These are phyloP conservation scores for Rickenella mellea DNA, from an alignment of 768 basidiomycete species.

Conservation along the genomic window DNA sequence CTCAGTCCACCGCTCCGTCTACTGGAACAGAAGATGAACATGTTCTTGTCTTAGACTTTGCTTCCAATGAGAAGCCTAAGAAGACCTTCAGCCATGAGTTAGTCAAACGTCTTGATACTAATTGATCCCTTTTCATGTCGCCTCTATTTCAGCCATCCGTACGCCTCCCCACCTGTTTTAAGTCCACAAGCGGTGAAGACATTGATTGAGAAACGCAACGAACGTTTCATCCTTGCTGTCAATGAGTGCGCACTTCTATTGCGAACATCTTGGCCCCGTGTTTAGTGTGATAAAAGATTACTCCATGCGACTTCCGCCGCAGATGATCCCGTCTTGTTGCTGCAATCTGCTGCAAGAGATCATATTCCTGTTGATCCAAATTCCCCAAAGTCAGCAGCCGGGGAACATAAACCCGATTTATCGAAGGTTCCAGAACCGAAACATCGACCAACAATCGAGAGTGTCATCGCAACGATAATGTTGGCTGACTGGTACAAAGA, in stretches of 20 bases:
- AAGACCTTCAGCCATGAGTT: constrained; percentile 15
- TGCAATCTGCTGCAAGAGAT: constrained; percentile 58
- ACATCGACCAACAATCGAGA: constrained; percentile 47
- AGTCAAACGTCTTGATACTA: neutral
- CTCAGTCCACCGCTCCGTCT: constrained; percentile 9
- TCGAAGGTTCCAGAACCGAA: constrained; percentile 28
- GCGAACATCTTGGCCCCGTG: neutral
- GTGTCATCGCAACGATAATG: constrained; percentile 48
- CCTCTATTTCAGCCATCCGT: constrained; percentile 10
- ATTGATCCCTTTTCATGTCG: neutral
- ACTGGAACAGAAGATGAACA: constrained; percentile 31
- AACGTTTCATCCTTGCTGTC: constrained; percentile 52
- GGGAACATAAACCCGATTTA: constrained; percentile 7
- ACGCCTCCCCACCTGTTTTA: constrained; percentile 30
- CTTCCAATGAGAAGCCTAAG: constrained; percentile 30
- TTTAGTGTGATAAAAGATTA: constrained; percentile 32
- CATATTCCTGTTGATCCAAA: constrained; percentile 63
- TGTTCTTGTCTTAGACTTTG: constrained; percentile 43
- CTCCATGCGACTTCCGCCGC: constrained; percentile 37
- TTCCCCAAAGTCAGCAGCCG: constrained; percentile 1
- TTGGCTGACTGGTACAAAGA: constrained; percentile 56
- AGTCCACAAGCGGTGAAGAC: constrained; percentile 54
- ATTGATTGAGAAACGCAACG: constrained; percentile 62
- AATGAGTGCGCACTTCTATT: constrained; percentile 40
- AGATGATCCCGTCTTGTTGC: constrained; percentile 53